Evolutionary conservation across 495 filamentous ascomycete species (phyloP).

Genomic region (Pseudoneurospora amorphoporcata): DNA sequence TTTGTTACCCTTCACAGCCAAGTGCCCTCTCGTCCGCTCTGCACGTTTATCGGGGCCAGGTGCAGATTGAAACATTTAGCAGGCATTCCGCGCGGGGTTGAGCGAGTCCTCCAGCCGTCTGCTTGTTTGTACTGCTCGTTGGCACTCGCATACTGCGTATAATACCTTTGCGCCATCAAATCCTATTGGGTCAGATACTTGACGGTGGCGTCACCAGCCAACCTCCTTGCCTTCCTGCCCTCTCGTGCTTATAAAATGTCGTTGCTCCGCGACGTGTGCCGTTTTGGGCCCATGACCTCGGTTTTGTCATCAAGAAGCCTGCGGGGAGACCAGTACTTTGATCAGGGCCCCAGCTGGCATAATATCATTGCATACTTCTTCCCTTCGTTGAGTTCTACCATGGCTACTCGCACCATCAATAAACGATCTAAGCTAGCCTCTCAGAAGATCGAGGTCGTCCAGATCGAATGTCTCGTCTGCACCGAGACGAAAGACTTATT

Average conservation of each 20-base stretch:
- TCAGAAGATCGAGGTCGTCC: not conserved
- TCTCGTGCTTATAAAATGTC: not conserved
- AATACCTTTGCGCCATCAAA: not conserved
- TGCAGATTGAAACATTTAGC: not conserved
- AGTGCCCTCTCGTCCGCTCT: not conserved
- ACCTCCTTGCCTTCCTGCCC: not conserved
- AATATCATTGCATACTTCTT: not conserved
- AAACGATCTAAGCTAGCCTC: not conserved
- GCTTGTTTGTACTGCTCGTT: not conserved
- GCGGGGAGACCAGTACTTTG: not conserved
- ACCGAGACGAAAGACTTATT: not conserved
- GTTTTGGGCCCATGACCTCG: not conserved
- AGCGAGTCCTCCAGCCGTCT: not conserved
- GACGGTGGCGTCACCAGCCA: not conserved
- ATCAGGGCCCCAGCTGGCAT: not conserved
- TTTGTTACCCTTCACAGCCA: not conserved
- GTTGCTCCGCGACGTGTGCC: not conserved
- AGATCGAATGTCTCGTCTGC: constrained; percentile 6
- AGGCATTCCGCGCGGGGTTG: not conserved
- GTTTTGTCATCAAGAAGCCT: not conserved
- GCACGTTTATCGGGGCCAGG: not conserved
- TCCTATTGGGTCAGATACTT: not conserved
- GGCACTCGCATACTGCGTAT: not conserved
- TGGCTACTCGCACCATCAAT: not conserved
- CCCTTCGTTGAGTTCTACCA: not conserved